Evolutionary conservation across 2,329 filamentous ascomycete genomes (phyloP).

Genomic region (Fusarium albidum): DNA sequence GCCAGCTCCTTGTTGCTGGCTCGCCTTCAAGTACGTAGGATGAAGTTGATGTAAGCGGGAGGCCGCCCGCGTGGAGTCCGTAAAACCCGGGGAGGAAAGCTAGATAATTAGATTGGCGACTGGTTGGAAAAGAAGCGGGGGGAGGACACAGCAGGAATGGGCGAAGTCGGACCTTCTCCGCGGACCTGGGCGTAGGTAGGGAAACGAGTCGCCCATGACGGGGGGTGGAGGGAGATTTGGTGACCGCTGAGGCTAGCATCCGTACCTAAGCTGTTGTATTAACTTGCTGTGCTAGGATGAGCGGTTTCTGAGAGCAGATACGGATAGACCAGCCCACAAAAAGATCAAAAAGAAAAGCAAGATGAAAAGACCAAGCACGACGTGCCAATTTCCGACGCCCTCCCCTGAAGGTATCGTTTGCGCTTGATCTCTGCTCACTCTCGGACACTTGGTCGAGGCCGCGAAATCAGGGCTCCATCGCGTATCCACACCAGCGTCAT

Average conservation of each 20-base stretch:
- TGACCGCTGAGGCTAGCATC: background rate
- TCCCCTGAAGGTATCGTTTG: background rate
- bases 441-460: constrained; percentile 8
- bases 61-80: constrained; percentile 12
- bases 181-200: background rate
- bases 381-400: background rate
- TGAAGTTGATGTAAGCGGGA: constrained; percentile 10
- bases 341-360: too few relatives aligned
- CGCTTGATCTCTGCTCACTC: constrained; percentile 3
- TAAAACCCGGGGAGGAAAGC: constrained; percentile 10
- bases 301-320: too few relatives aligned
- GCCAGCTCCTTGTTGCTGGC: background rate
- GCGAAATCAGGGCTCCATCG: constrained; percentile 29
- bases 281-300: too few relatives aligned
- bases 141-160: constrained; percentile 2
- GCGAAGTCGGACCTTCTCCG: background rate
- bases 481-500: constrained; percentile 34
- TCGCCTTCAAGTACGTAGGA: background rate
- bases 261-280: too few relatives aligned
- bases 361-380: background rate
- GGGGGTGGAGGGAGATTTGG: background rate
- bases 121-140: constrained; percentile 7
- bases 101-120: constrained; percentile 12
- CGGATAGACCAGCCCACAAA: too few relatives aligned
- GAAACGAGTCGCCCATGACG: background rate